Base-by-base conservation (phyloP, 169 alveolate genomes). In the Neospora caninum region DNA sequence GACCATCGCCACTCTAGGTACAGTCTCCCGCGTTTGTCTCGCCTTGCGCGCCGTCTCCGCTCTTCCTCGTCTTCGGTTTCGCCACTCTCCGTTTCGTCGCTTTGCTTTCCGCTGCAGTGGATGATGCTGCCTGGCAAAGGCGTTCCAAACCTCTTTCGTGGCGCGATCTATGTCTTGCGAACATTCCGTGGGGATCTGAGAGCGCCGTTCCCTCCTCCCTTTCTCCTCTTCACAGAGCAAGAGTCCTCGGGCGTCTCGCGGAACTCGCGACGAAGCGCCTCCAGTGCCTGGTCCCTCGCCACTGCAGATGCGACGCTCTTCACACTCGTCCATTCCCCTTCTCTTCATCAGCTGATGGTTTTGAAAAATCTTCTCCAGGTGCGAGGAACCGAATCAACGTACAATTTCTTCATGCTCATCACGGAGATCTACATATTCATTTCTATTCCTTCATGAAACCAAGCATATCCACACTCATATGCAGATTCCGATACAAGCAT, bases 281-380 rank as follows among this genome's bases (percentile, higher is more conserved):
- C 84, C 0, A 82, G 27, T 20, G 89, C 64, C 34, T 82, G 54
- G 89, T 25, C 67, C 13, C 67, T 82, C 13, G 89, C 67, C 34
- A 42, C 89, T 20, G 89, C 89, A 18, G 89, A 82, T 36, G 89
- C 67, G 43, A 82, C 89, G n/a, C 89, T 82, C 89, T 82, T 82
- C 64, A 41, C 89, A 0, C 67, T 82, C 31, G 54, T 82, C 25
- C 89, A 82, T 27, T 29, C 89, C 34, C 89, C 89, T 31, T 82
- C 89, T 22, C 89, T 82, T 29, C 89, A 82, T 41, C 89, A 82
- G 31, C 89, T 82, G 39, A 82, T 82, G 89, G 69, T 82, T 7
- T 67, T 82, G 25, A 82, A 82, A 31, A 82, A 82, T 31, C 31
- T 42, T 31, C 41, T 82, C 10, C 89, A 82, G 89, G 89, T 82